Evolutionary conservation across 768 basidiomycete species (phyloP).

Genomic region (Kwoniella botswanensis): DNA sequence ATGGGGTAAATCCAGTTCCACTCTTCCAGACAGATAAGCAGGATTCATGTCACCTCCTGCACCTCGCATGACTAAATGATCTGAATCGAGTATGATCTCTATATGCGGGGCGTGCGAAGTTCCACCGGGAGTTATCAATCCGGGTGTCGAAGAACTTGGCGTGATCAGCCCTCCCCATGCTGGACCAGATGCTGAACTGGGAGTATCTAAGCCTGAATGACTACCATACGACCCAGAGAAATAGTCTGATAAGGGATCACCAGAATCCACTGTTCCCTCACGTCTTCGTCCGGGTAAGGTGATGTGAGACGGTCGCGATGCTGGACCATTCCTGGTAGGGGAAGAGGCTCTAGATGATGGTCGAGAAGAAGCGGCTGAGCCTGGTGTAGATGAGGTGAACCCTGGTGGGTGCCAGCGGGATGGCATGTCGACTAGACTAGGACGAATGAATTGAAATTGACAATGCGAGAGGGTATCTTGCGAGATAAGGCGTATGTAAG

Average conservation of each 20-base stretch:
- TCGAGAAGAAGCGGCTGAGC: constrained; percentile 32
- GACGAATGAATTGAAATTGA: not conserved
- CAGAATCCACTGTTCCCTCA: constrained; percentile 21
- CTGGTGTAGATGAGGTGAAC: constrained; percentile 22
- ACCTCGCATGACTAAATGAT: constrained; percentile 74
- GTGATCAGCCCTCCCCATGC: constrained; percentile 26
- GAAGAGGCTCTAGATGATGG: constrained; percentile 31
- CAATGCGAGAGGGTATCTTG: not conserved
- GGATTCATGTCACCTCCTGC: constrained; percentile 82
- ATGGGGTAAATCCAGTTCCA: constrained; percentile 79
- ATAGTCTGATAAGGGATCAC: constrained; percentile 23
- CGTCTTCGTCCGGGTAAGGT: constrained; percentile 18
- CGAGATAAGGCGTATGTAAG: not conserved
- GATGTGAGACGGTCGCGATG: constrained; percentile 19
- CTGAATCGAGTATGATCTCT: constrained; percentile 76
- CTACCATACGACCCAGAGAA: constrained; percentile 6
- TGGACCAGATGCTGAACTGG: constrained; percentile 18
- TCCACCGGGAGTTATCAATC: constrained; percentile 27
- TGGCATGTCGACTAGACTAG: constrained; percentile 7
- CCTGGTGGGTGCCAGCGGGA: constrained; percentile 24
- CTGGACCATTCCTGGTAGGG: constrained; percentile 23
- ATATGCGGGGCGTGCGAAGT: constrained; percentile 53
- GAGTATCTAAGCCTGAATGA: constrained; percentile 7
- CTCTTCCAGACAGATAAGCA: constrained; percentile 75
- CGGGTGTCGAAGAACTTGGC: constrained; percentile 21